Evolutionary conservation across 108 stramenopile species (phyloP), one percentile per base, ranked within the genome.

Genomic region (Heterococcus sp.): DNA sequence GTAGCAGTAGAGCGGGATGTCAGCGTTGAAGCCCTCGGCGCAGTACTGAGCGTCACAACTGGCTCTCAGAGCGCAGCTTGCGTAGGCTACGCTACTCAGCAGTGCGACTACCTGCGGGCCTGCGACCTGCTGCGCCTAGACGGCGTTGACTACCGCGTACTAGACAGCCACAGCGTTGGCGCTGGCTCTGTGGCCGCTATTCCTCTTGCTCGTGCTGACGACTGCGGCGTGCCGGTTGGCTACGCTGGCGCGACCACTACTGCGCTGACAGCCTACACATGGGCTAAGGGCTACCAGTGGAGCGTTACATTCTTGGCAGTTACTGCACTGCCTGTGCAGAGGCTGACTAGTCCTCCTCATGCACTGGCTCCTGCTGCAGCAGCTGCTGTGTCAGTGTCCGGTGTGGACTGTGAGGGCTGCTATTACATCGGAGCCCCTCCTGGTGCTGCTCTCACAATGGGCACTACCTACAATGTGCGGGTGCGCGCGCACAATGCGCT

Each of bases 201-300:
- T 28, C 67, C 32, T 28, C 67, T 68, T 3, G 5, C 67, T 8
- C 29, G 29, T 14, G 32, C 4, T 4, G 29, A 76, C 64, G 91
- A 92, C 70, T 90, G 89, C 32, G 83, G 85, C 31, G 77, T 91
- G 37, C 78, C 71, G 35, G 38, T 66, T 29, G 75, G 70, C 11
- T 92, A 89, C 80, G 67, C 76, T 14, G 91, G 83, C 32, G 84
- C 68, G 35, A 76, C 26, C 38, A 38, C 68, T 66, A 67, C 80
- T 2, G 68, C 26, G 11, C 63, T 69, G n/a, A 68, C 63, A 21
- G 46, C 92, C 29, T 86, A 89, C 36, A 38, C 70, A 28, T 92
- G 91, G 91, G 87, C 90, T 0, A 78, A 90, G 38, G 92, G 92
- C 2, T 92, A 90, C 79, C 89, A 88, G 72, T 94, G 92, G 92